A percentile compares a stretch with the other conserved stretches of the same genome.
These are phyloP conservation scores for Seiridium cupressi DNA, from an alignment of 2,329 filamentous ascomycete genomes.

Conservation along the genomic window DNA sequence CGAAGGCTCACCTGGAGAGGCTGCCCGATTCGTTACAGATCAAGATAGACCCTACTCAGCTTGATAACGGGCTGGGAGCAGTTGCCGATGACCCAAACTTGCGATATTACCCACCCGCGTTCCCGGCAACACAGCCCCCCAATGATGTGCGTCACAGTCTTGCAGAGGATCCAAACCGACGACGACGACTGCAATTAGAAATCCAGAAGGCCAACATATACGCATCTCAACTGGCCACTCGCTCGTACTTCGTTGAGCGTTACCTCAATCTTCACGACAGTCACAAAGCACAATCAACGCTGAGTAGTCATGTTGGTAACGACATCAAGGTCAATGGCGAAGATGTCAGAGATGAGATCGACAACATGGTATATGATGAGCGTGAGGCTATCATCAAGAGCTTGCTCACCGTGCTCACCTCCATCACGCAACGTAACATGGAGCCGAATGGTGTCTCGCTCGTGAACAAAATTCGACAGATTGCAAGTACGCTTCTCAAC, in stretches of 20 bases:
- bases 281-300: slow-evolving; percentile 44
- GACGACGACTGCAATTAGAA: slow-evolving; percentile 70
- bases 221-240: slow-evolving; percentile 74
- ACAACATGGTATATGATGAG: slow-evolving; percentile 69
- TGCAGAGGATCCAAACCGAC: slow-evolving; percentile 45
- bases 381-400: slow-evolving; percentile 80
- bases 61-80: slow-evolving; percentile 17
- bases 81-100: slow-evolving; percentile 42
- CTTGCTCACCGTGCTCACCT: slow-evolving; percentile 70
- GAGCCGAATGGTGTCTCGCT: slow-evolving; percentile 65
- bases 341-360: slow-evolving; percentile 34
- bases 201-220: slow-evolving; percentile 93
- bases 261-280: slow-evolving; percentile 77
- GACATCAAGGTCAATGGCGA: slow-evolving; percentile 20
- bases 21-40: slow-evolving; percentile 70
- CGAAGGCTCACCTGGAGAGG: slow-evolving; percentile 65
- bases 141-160: slow-evolving; percentile 51
- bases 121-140: slow-evolving; percentile 42
- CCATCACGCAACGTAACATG: slow-evolving; percentile 81
- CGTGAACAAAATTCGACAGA: slow-evolving; percentile 83
- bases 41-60: slow-evolving; percentile 36
- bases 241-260: slow-evolving; percentile 82
- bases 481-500: slow-evolving; percentile 77
- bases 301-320: too few relatives aligned
- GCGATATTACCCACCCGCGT: slow-evolving; percentile 51